These are phyloP conservation scores for Boletus sp. DNA, from an alignment of 768 basidiomycete species.

Conservation along the genomic window DNA sequence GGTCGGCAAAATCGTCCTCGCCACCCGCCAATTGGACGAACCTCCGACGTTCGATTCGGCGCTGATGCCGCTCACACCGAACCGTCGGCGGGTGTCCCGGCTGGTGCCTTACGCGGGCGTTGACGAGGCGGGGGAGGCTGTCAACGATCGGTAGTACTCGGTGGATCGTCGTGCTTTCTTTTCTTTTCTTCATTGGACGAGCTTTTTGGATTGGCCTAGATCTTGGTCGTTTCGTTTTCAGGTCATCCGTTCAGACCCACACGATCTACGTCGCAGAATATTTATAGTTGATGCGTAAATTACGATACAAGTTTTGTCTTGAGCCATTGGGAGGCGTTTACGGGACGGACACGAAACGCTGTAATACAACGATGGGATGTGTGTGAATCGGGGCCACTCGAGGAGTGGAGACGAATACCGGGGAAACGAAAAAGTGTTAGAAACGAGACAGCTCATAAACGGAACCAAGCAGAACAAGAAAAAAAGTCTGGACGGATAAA, in stretches of 20 bases:
- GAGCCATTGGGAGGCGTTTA: conserved; percentile 3
- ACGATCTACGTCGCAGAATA: conserved; percentile 12
- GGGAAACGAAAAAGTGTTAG: conserved; percentile 1
- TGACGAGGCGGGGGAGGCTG: conserved; percentile 7
- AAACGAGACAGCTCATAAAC: conserved; percentile 7
- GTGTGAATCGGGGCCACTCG: conserved; percentile 2
- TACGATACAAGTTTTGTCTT: conserved; percentile 30
- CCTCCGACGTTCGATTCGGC: not conserved
- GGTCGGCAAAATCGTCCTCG: conserved; percentile 53
- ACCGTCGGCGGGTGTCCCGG: conserved; percentile 7
- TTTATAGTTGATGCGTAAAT: conserved; percentile 34
- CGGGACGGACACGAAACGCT: conserved; percentile 2
- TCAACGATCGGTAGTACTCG: conserved; percentile 8
- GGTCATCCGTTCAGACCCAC: not conserved
- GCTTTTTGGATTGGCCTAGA: not conserved
- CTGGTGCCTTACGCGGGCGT: conserved; percentile 1
- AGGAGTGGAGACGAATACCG: not conserved
- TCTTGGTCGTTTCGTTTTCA: not conserved
- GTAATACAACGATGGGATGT: conserved; percentile 17
- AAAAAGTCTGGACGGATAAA: conserved; percentile 6
- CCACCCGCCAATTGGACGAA: conserved; percentile 23
- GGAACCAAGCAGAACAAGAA: conserved; percentile 19
- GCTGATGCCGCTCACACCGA: not conserved
- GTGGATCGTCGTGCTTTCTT: not conserved
- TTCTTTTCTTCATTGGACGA: not conserved